phyloP scores from a whole-genome alignment of 129 eudicot genomes.

The Helianthus tuberosus region DNA sequence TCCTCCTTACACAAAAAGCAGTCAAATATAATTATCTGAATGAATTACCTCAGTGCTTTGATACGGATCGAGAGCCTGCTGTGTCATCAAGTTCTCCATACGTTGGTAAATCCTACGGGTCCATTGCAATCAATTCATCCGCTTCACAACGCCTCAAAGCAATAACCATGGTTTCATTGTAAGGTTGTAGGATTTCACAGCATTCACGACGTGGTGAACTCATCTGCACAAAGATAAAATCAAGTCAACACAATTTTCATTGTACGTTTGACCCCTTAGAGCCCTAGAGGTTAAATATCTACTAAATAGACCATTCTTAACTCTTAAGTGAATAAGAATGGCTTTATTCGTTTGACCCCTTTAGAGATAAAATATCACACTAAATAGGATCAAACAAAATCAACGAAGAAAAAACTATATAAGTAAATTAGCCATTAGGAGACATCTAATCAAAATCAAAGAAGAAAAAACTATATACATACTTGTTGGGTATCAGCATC shows the following conservation, averaged over 20 bases:
- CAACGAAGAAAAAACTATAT: too few relatives aligned
- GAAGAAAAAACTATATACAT: background rate
- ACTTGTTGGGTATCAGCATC: constrained; percentile 33
- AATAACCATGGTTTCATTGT: constrained; percentile 48
- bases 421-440: too few relatives aligned
- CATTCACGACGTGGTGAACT: constrained; percentile 71
- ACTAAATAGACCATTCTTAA: too few relatives aligned
- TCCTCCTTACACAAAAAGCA: background rate
- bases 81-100: constrained; percentile 15
- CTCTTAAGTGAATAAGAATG: too few relatives aligned
- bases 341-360: too few relatives aligned
- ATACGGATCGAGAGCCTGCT: constrained; percentile 11
- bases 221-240: constrained; percentile 32
- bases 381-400: too few relatives aligned
- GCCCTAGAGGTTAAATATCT: too few relatives aligned
- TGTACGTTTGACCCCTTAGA: background rate
- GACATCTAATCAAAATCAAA: background rate
- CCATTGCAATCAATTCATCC: constrained; percentile 74
- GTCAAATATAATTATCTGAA: too few relatives aligned
- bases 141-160: constrained; percentile 58
- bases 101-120: constrained; percentile 24
- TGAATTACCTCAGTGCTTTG: constrained; percentile 20
- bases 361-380: too few relatives aligned
- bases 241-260: background rate
- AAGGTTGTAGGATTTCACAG: constrained; percentile 57